A percentile compares a stretch with the other conserved stretches of the same genome.
phyloP scores from a whole-genome alignment of 257 asterid genomes.

The Solanum pennellii region DNA sequence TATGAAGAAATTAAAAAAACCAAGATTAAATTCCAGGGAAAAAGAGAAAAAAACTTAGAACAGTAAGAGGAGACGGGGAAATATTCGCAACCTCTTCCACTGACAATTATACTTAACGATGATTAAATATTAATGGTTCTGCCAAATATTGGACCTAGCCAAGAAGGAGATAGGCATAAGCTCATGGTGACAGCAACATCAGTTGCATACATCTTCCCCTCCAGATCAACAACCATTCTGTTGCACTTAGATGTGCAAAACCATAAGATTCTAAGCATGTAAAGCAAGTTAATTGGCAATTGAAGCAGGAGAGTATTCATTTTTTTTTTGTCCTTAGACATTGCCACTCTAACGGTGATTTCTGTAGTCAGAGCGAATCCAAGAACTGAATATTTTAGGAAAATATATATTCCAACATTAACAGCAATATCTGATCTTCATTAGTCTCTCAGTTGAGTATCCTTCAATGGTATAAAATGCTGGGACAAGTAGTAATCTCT shows the following conservation, averaged over 20 bases:
- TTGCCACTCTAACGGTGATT: background rate
- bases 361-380: background rate
- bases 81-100: background rate
- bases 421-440: background rate
- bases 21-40: background rate
- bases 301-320: background rate
- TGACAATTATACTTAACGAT: background rate
- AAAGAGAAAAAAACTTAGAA: background rate
- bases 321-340: background rate
- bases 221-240: background rate
- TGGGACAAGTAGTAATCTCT: background rate
- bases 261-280: background rate
- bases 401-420: background rate
- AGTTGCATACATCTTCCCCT: background rate
- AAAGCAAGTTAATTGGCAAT: background rate
- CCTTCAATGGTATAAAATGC: background rate
- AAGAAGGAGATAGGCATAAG: background rate
- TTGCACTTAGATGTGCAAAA: background rate
- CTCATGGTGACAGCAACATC: background rate
- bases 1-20: background rate
- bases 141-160: background rate
- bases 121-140: background rate
- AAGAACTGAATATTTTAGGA: background rate
- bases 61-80: background rate
- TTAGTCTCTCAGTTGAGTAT: background rate